Conservation (phyloP, 768 basidiomycete genomes). For the Boletus bicolor region DNA sequence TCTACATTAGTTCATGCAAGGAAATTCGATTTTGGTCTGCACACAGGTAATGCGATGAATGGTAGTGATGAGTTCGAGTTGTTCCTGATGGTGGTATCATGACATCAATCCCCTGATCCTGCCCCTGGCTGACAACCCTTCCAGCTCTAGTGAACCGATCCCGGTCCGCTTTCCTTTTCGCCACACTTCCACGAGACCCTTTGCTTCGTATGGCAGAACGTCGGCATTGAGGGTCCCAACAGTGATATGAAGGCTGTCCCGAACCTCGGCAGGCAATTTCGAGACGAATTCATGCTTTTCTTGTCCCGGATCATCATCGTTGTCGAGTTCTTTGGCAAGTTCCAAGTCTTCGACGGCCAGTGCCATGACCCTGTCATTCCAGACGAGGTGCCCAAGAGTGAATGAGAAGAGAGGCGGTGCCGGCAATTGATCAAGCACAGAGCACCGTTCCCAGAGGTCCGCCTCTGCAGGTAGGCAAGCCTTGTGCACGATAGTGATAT, state of each 20-base stretch:
- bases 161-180: constrained; percentile 32
- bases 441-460: constrained; percentile 44
- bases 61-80: too few species aligned
- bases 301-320: constrained; percentile 29
- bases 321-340: constrained; percentile 32
- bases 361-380: constrained; percentile 80
- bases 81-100: constrained; percentile 1
- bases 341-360: constrained; percentile 62
- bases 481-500: constrained; percentile 83
- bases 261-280: constrained; percentile 44
- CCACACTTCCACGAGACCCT: constrained; percentile 57
- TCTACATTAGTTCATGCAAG: not conserved
- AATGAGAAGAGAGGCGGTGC: constrained; percentile 58
- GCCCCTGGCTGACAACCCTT: constrained; percentile 28
- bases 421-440: constrained; percentile 11
- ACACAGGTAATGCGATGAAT: not conserved
- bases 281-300: constrained; percentile 47
- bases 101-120: constrained; percentile 28
- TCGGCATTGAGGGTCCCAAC: constrained; percentile 63
- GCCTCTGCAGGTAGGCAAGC: constrained; percentile 39
- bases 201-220: constrained; percentile 68
- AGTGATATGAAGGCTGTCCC: constrained; percentile 73
- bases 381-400: constrained; percentile 59
- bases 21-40: not conserved
- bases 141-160: constrained; percentile 29